Percentiles rank a stretch among this genome's conserved stretches.
Conservation (phyloP, 164 flowering plant species). For the Tetrastigma voinierianum region DNA sequence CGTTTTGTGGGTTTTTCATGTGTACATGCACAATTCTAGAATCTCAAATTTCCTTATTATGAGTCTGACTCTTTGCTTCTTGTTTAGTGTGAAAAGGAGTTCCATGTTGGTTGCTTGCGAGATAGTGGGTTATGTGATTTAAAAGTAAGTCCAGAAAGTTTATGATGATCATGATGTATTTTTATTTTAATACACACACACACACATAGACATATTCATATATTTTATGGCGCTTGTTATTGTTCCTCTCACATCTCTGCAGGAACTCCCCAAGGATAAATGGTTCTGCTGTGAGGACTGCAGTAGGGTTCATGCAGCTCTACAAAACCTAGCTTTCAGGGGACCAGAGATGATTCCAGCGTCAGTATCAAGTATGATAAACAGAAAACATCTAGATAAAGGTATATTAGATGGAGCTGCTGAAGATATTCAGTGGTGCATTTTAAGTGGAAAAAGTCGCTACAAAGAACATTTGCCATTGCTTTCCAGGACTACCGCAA, state of each 20-base stretch:
- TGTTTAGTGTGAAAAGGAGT: constrained; percentile 88
- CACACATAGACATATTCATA: too few relatives aligned
- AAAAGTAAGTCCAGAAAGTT: constrained; percentile 42
- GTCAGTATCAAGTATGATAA: constrained; percentile 33
- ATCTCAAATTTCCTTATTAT: constrained; percentile 5
- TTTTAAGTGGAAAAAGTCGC: constrained; percentile 76
- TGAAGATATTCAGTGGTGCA: constrained; percentile 56
- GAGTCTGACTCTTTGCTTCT: constrained; percentile 9
- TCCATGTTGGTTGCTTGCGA: constrained; percentile 86
- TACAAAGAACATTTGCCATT: constrained; percentile 47
- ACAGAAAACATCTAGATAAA: constrained; percentile 46
- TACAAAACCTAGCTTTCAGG: constrained; percentile 38
- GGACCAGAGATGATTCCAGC: constrained; percentile 55
- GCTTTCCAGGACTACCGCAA: constrained; percentile 75
- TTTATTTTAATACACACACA: too few relatives aligned
- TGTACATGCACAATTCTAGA: neutral
- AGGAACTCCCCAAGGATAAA: constrained; percentile 83
- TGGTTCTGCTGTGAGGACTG: constrained; percentile 90
- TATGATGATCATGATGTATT: too few relatives aligned
- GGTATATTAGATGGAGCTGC: constrained; percentile 32
- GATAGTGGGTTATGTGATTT: constrained; percentile 63
- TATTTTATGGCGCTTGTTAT: constrained; percentile 10
- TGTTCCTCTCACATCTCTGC: neutral
- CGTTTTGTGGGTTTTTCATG: neutral
- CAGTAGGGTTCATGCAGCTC: constrained; percentile 45